Evolutionary conservation across 2,329 filamentous ascomycete genomes (phyloP).

Genomic region (Penicillium olsonii): DNA sequence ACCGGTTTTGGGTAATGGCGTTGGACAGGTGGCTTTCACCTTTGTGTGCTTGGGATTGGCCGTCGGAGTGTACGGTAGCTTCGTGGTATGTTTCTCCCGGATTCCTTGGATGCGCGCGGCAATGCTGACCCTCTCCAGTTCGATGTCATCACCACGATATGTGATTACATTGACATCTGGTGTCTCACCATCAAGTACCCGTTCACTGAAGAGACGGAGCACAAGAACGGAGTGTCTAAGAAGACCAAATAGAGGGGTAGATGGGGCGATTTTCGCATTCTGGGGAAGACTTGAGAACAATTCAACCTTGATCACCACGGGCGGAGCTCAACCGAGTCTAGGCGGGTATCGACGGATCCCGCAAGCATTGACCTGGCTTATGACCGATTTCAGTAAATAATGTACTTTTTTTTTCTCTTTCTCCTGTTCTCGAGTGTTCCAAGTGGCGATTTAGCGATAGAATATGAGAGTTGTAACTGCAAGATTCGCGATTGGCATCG

Average conservation of each 20-base stretch:
- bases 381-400: slow-evolving; percentile 13
- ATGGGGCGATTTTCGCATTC: background rate
- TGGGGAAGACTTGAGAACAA: slow-evolving; percentile 3
- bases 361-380: slow-evolving; percentile 9
- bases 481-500: background rate
- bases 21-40: slow-evolving; percentile 90
- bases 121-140: slow-evolving; percentile 45
- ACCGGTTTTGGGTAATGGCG: slow-evolving; percentile 65
- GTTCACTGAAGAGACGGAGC: slow-evolving; percentile 44
- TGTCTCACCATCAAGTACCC: slow-evolving; percentile 95
- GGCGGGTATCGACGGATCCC: slow-evolving; percentile 6
- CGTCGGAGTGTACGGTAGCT: slow-evolving; percentile 92
- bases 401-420: background rate
- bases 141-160: slow-evolving; percentile 96
- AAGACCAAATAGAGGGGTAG: slow-evolving; percentile 21
- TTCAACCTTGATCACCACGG: slow-evolving; percentile 20
- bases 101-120: background rate
- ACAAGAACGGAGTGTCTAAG: slow-evolving; percentile 29
- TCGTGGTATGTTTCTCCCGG: slow-evolving; percentile 62
- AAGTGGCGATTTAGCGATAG: slow-evolving; percentile 10
- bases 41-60: slow-evolving; percentile 84
- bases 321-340: slow-evolving; percentile 2
- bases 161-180: slow-evolving; percentile 98
- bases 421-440: background rate
- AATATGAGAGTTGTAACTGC: slow-evolving; percentile 10